phyloP scores from a whole-genome alignment of 148 eudicot genomes.

The Fallopia convolvulus region DNA sequence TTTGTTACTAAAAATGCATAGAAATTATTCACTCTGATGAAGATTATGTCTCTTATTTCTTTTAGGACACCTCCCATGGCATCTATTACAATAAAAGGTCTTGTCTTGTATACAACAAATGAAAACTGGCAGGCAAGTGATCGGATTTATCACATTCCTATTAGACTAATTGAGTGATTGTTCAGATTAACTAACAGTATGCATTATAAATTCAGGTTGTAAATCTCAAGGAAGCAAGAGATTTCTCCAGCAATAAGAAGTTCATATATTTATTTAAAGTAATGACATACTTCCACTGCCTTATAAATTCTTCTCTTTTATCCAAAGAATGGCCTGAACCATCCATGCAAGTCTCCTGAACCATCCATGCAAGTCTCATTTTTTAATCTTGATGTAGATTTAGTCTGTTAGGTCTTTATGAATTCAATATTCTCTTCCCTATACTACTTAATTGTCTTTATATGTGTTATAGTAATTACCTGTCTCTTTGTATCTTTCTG shows the following conservation, averaged over 20 bases:
- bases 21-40: neutral
- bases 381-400: neutral
- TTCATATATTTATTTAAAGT: constrained; percentile 92
- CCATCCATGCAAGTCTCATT: neutral
- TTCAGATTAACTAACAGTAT: constrained; percentile 13
- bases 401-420: neutral
- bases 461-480: neutral
- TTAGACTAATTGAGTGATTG: neutral
- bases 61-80: constrained; percentile 97
- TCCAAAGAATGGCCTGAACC: neutral
- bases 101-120: constrained; percentile 79
- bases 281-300: constrained; percentile 15
- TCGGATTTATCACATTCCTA: constrained; percentile 2
- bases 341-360: neutral
- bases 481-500: neutral
- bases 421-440: neutral
- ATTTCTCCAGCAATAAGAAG: constrained; percentile 65
- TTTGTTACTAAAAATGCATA: neutral
- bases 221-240: constrained; percentile 92
- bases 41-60: constrained; percentile 1
- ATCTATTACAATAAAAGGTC: constrained; percentile 79
- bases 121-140: constrained; percentile 74
- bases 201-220: constrained; percentile 50
- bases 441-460: neutral
- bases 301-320: neutral